Conservation (phyloP, 495 filamentous ascomycete genomes). For the Penicillium canescens region DNA sequence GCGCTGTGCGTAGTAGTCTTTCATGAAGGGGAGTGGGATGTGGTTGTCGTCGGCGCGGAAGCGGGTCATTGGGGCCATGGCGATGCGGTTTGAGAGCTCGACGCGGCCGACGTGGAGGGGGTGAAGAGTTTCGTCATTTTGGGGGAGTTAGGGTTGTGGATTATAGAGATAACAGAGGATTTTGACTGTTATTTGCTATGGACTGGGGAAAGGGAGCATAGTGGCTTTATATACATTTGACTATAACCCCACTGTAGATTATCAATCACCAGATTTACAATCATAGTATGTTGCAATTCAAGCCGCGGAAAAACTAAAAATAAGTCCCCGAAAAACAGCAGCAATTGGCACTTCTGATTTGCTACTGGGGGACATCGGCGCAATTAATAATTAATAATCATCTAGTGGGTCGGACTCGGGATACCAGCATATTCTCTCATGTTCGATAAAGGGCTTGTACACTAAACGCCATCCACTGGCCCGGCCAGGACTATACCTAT, state of each 20-base stretch:
- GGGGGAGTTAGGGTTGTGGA: neutral
- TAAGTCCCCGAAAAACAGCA: neutral
- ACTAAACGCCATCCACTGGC: constrained; percentile 6
- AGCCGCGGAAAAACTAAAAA: neutral
- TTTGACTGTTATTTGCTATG: neutral
- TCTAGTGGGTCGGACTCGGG: neutral
- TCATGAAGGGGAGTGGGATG: constrained; percentile 38
- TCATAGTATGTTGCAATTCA: neutral
- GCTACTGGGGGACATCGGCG: neutral
- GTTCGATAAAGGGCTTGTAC: neutral
- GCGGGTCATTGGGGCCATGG: constrained; percentile 52
- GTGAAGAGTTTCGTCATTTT: constrained; percentile 47
- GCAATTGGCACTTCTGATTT: neutral
- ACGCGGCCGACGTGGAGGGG: constrained; percentile 46
- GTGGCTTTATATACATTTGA: neutral
- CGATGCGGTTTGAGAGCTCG: constrained; percentile 49
- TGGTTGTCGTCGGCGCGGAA: constrained; percentile 46
- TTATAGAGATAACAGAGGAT: neutral
- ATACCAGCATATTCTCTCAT: neutral
- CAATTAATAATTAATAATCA: neutral
- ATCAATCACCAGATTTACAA: neutral
- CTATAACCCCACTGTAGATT: neutral
- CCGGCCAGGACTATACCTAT: neutral
- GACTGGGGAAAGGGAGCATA: neutral
- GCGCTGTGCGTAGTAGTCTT: constrained; percentile 55